Percentiles rank a stretch among this genome's conserved stretches.
These are phyloP conservation scores for Ensete glaucum DNA, from an alignment of 176 grass and related monocot species.

Conservation along the genomic window DNA sequence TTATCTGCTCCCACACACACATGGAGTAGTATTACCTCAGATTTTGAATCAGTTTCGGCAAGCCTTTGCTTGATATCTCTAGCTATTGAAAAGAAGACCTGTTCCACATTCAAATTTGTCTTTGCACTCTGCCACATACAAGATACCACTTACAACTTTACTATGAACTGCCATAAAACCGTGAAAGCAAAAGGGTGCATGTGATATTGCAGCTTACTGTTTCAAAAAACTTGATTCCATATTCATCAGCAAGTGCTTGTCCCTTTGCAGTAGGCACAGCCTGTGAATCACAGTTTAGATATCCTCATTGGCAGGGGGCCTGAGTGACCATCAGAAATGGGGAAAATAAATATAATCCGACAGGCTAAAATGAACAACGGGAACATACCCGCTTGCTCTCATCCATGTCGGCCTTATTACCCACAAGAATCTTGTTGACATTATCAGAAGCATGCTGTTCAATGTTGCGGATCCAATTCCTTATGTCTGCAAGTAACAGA, in stretches of 20 bases:
- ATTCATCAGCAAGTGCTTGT: constrained; percentile 25
- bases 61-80: constrained; percentile 24
- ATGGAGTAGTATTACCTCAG: not conserved
- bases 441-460: constrained; percentile 26
- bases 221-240: constrained; percentile 23
- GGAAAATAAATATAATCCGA: not conserved
- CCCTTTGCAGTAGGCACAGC: constrained; percentile 15
- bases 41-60: constrained; percentile 7
- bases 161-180: not conserved
- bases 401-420: constrained; percentile 23
- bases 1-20: no score
- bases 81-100: constrained; percentile 19
- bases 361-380: not conserved
- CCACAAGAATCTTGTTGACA: constrained; percentile 21
- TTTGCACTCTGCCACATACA: constrained; percentile 16
- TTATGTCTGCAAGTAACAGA: constrained; percentile 8
- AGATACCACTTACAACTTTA: not conserved
- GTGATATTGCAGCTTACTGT: not conserved
- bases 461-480: constrained; percentile 21
- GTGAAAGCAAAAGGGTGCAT: not conserved
- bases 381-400: constrained; percentile 19
- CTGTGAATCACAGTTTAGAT: not conserved
- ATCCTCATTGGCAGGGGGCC: not conserved
- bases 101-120: constrained; percentile 19
- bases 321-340: no score